Base-by-base conservation (phyloP, 805 yeast species). In the Lachancea waltii region DNA sequence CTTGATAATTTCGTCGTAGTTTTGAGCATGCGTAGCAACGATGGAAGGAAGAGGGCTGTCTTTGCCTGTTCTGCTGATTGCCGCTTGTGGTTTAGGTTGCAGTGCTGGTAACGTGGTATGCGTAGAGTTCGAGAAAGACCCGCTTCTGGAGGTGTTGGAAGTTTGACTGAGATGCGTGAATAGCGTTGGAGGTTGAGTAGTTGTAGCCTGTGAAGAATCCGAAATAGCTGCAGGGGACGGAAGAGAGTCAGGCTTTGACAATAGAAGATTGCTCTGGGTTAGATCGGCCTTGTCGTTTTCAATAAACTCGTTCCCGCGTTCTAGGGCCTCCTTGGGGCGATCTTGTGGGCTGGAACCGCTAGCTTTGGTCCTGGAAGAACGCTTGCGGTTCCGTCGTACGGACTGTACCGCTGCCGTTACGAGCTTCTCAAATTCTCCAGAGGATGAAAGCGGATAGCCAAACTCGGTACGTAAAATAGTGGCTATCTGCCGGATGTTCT, bases 371-470 rank as follows among this genome's bases (percentile, higher is more conserved):
- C 69, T 72, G 43, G 67, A 66, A 6, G 77, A 73, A 46, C 95
- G 62, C 54, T 81, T 85, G 43, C 95, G 70, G 58, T 90, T 90
- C 47, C 98, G 68, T 45, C 97, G 67, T 1, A 85, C 97, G 36
- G 94, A 81, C 61, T 90, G 98, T 19, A 90, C 81, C 1, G 96
- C 97, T 7, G 95, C 94, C 25, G 95, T 68, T 0, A 92, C 97
- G 24, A 90, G 69, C 57, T 81, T 84, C 59, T 87, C 95, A 56
- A 90, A 90, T 47, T 92, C 97, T 1, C 67, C 60, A 19, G 77
- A 63, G 10, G 76, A 69, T 5, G 69, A 71, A 2, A 61, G 62
- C 2, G 81, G 73, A 56, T 79, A 89, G 4, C 77, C 75, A 51
- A 85, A 92, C 62, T 92, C 98, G 2, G 70, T 66, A 51, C 95